Evolutionary conservation across 345 rosid species (phyloP), one percentile per base, ranked within the genome.

Genomic region (Mallotus nudiflorus): DNA sequence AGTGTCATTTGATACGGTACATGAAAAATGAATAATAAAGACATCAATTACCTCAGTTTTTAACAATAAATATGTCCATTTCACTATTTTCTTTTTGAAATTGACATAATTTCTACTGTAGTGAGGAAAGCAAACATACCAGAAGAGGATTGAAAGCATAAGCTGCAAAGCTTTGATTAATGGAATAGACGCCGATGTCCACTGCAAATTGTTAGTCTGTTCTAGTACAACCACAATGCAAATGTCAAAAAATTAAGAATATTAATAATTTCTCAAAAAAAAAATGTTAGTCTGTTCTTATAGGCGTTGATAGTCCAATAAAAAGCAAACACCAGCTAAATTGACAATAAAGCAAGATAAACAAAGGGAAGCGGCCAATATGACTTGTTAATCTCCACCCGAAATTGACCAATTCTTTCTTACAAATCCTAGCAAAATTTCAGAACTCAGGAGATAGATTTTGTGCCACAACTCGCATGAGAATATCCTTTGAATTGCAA

Each of bases 381-480:
- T 42, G 89, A 85, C 53, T 89, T 96, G 80, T 88, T 90, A 35
- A 92, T 67, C 49, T 77, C 84, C 68, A 67, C 2, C 27, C 49
- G 33, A 52, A 51, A 68, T 33, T 66, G 49, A 35, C 65, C 74
- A 18, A 62, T 66, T 69, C 64, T 42, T 13, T 72, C 80, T 69
- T 82, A 49, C 56, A 63, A 72, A 50, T 79, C 82, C 42, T 9
- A 3, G 10, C 16, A 20, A 22, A 45, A 4, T 27, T 2, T 57
- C 0, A 1, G 57, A 22, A 4, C 25, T 8, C 15, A 14, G 31
- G 1, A 13, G 19, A 89, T 54, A 92, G 84, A 74, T 91, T 96
- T 61, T 89, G 98, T 1, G 99, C 98, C 66, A 96, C 99, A 48
- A 92, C 99, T 52, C 98, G 91, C 95, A 92, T 88, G 3, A 96